Evolutionary conservation across 2,329 filamentous ascomycete species (phyloP), one percentile per base, ranked within the genome.

Genomic region (Trichoderma citrinoviride): DNA sequence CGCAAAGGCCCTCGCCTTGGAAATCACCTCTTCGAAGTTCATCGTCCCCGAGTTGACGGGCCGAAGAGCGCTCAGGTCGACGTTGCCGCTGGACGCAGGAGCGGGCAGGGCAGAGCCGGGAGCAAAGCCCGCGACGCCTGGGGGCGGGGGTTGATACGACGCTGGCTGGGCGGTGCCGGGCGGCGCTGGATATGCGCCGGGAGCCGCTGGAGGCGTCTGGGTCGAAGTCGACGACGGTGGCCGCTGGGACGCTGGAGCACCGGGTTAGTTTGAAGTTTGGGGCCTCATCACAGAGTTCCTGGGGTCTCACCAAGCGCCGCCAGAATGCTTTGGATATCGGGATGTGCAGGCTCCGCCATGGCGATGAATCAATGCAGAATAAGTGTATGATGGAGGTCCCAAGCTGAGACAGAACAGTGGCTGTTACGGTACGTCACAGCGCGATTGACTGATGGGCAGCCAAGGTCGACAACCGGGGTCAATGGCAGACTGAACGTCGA

Each of bases 1-100:
- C 46, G 92, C 91, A 76, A 91, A 91, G 47, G 89, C 90, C 75
- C 91, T 90, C 53, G 92, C 92, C 75, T 93, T 92, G 44, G 92
- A 91, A 71, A 96, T 89, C 55, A 92, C 90, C 75, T 96, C 92
- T 65, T 90, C 86, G 68, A 96, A 89, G 76, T 89, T 94, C 71
- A 96, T 89, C 21, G 90, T 92, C 65, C 92, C 92, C 33, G 90
- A 91, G 74, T 85, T 92, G 63, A 90, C 85, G 5, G 92, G 92
- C 72, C 90, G 90, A 73, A 95, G 91, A 63, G 86, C 84, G 77
- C 89, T 93, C 60, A 96, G 78, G 73, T 96, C 92, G 68, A 96
- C 82, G 70, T 86, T 93, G 57, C 92, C 92, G 66, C 90, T 90
- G 64, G 84, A 84, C 6, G 89, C 86, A 2, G 91, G 90, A 70